Evolutionary conservation across 768 basidiomycete species (phyloP).

Genomic region (Pisolithus tinctorius): DNA sequence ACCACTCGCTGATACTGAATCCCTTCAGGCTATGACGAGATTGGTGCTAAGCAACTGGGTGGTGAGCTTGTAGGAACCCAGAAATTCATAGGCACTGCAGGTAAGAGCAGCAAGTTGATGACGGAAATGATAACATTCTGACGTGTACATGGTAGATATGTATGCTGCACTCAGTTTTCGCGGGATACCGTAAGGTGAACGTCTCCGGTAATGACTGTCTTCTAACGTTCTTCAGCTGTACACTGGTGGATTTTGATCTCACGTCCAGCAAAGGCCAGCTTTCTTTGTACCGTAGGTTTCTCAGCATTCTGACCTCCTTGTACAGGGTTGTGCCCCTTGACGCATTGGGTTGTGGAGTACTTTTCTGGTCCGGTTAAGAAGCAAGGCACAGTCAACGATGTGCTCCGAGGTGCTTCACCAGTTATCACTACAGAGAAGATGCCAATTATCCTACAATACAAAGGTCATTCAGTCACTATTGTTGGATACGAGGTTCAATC

Average conservation of each 20-base stretch:
- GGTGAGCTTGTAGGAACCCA: constrained; percentile 44
- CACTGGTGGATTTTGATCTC: constrained; percentile 61
- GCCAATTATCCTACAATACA: constrained; percentile 79
- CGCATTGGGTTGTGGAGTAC: constrained; percentile 72
- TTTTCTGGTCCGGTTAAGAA: constrained; percentile 39
- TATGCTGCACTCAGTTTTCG: constrained; percentile 73
- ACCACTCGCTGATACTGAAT: neutral
- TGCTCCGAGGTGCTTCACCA: constrained; percentile 42
- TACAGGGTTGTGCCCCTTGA: constrained; percentile 42
- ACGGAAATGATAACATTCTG: neutral
- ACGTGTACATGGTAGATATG: constrained; percentile 43
- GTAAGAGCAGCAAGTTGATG: constrained; percentile 28
- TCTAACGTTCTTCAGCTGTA: constrained; percentile 33
- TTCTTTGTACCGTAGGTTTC: neutral
- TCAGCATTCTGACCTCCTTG: neutral
- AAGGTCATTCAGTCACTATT: constrained; percentile 82
- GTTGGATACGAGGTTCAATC: constrained; percentile 69
- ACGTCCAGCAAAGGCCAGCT: constrained; percentile 38
- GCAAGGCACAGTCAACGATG: constrained; percentile 42
- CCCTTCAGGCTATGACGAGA: constrained; percentile 58
- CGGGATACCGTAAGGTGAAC: constrained; percentile 68
- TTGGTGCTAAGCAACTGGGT: constrained; percentile 58
- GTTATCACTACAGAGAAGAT: constrained; percentile 57
- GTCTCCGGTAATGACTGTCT: neutral
- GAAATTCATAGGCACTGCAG: constrained; percentile 80